These are phyloP conservation scores for Scheffersomyces stipitis DNA, from an alignment of 805 yeast species.

Conservation along the genomic window DNA sequence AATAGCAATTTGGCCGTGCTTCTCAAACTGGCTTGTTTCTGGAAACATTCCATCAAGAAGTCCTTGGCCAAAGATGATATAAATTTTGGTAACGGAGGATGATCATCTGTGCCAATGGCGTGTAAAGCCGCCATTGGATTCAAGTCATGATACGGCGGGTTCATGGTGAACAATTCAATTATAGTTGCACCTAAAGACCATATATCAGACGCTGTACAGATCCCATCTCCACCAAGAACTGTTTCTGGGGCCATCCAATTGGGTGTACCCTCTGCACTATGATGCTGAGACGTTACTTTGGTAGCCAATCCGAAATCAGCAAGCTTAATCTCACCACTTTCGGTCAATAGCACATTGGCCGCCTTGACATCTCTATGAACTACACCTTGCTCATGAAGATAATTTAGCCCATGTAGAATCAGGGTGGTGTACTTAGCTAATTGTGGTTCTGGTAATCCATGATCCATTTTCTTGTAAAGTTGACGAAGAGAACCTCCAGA, in stretches of 20 bases:
- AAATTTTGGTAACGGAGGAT: conserved; percentile 64
- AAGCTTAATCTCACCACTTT: conserved; percentile 67
- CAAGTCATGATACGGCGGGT: conserved; percentile 81
- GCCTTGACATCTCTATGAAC: conserved; percentile 91
- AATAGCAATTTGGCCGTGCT: conserved; percentile 54
- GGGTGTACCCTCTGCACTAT: conserved; percentile 76
- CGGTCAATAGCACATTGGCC: conserved; percentile 77
- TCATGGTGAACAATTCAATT: conserved; percentile 79
- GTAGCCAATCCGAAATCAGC: conserved; percentile 98
- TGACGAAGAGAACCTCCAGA: conserved; percentile 66
- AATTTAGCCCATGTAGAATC: conserved; percentile 59
- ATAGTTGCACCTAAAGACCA: conserved; percentile 97
- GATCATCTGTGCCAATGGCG: conserved; percentile 75
- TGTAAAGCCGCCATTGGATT: conserved; percentile 79
- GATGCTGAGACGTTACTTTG: conserved; percentile 37
- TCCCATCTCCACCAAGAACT: conserved; percentile 73
- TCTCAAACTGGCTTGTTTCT: conserved; percentile 63
- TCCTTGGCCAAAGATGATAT: conserved; percentile 48
- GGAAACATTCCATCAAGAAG: conserved; percentile 67
- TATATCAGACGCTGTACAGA: conserved; percentile 84
- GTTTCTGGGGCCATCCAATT: conserved; percentile 99
- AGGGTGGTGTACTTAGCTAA: conserved; percentile 51
- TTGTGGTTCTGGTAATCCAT: conserved; percentile 55
- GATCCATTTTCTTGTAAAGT: conserved; percentile 46
- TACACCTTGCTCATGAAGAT: conserved; percentile 69